phyloP scores from a whole-genome alignment of 2,329 filamentous ascomycete genomes.

The Dryadomyces sulphureus region DNA sequence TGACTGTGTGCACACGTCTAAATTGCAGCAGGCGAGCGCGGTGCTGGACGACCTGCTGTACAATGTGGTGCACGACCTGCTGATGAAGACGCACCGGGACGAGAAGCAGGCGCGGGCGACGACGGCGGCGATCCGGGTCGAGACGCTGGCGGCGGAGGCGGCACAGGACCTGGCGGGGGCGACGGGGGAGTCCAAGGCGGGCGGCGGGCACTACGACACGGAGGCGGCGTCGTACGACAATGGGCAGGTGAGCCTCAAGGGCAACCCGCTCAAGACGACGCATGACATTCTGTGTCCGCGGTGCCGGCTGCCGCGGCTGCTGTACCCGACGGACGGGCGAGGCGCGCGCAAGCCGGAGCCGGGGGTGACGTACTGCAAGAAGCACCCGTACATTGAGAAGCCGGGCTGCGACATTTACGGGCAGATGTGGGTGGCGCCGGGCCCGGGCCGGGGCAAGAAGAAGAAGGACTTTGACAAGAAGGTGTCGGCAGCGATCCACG shows the following conservation, averaged over 20 bases:
- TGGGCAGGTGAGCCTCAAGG: constrained; percentile 52
- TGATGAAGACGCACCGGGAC: constrained; percentile 60
- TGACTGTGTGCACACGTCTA: background rate
- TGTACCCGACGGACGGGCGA: constrained; percentile 58
- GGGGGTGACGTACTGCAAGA: constrained; percentile 61
- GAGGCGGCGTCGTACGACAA: constrained; percentile 57
- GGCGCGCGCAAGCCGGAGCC: constrained; percentile 52
- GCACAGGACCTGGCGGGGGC: constrained; percentile 30
- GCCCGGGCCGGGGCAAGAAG: constrained; percentile 58
- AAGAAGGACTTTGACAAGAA: constrained; percentile 63
- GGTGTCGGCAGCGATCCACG: constrained; percentile 20
- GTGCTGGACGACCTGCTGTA: constrained; percentile 63
- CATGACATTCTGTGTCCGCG: constrained; percentile 58
- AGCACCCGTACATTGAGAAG: constrained; percentile 62
- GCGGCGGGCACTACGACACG: constrained; percentile 46
- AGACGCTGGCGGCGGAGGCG: constrained; percentile 43
- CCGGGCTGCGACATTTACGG: constrained; percentile 69
- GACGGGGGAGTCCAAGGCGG: constrained; percentile 35
- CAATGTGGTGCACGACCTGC: constrained; percentile 62
- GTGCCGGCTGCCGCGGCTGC: constrained; percentile 59
- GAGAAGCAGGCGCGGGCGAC: constrained; percentile 62
- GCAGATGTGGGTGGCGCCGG: constrained; percentile 63
- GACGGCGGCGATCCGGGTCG: constrained; percentile 48
- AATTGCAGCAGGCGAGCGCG: constrained; percentile 30
- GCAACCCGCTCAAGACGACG: constrained; percentile 57